Evolutionary conservation across 1,284 basidiomycete species (phyloP).

Genomic region (Sphagnurus paluster): DNA sequence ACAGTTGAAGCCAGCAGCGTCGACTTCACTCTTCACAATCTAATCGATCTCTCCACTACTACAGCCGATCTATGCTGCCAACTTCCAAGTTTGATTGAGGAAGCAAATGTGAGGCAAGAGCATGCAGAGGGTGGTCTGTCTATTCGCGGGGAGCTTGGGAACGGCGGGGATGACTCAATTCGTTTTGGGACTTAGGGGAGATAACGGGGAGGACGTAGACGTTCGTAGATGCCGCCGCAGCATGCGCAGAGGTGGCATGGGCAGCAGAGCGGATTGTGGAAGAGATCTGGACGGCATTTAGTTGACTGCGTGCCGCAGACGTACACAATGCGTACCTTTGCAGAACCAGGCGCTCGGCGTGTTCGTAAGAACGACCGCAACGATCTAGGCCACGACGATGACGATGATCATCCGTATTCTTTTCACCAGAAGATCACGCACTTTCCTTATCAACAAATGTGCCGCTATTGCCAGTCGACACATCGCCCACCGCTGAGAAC

Average conservation of each 20-base stretch:
- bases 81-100: no score
- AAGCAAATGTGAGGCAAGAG: no score
- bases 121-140: no score
- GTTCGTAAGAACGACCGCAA: constrained; percentile 49
- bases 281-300: constrained; percentile 40
- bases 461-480: constrained; percentile 17
- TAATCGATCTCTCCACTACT: no score
- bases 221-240: constrained; percentile 64
- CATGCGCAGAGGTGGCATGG: constrained; percentile 67
- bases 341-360: constrained; percentile 64
- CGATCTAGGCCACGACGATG: constrained; percentile 53
- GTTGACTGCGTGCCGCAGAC: not conserved
- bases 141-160: no score
- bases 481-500: constrained; percentile 25
- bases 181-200: no score
- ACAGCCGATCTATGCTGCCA: no score
- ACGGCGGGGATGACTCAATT: no score
- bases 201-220: constrained; percentile 33
- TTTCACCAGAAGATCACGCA: constrained; percentile 21
- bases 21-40: no score
- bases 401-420: constrained; percentile 46
- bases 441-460: constrained; percentile 40
- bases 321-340: constrained; percentile 34
- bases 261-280: constrained; percentile 60
- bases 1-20: no score